Conservation (phyloP, 192 early-diverging fungal species). For the Mortierella alpina region DNA sequence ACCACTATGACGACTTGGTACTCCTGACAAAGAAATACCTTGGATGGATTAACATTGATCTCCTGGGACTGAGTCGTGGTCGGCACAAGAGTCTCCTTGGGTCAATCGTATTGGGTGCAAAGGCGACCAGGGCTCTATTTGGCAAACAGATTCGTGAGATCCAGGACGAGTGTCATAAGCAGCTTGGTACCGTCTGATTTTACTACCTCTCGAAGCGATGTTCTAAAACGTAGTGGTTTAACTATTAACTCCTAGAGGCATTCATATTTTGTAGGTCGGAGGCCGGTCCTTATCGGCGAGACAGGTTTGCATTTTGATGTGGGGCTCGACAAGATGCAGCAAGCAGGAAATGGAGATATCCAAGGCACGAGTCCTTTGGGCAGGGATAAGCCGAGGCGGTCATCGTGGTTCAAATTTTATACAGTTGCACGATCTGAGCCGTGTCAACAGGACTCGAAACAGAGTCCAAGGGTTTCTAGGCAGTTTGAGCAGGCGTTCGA, state of each 20-base stretch:
- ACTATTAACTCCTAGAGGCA: neutral
- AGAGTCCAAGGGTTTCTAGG: conserved; percentile 7
- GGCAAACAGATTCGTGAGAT: conserved; percentile 32
- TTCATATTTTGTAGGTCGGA: conserved; percentile 12
- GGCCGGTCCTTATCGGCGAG: conserved; percentile 42
- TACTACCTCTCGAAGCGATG: neutral
- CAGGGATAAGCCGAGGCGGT: neutral
- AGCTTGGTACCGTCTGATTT: conserved; percentile 24
- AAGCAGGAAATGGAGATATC: conserved; percentile 7
- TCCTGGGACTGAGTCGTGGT: conserved; percentile 62
- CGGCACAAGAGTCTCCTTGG: conserved; percentile 55
- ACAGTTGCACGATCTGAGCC: neutral
- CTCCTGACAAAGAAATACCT: conserved; percentile 59
- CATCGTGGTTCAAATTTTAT: neutral
- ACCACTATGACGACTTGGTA: conserved; percentile 69
- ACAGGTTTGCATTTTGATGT: conserved; percentile 50
- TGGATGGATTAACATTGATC: conserved; percentile 66
- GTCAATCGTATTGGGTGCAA: conserved; percentile 31
- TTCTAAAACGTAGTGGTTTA: too few species aligned
- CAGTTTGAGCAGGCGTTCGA: conserved; percentile 58
- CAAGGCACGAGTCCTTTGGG: neutral
- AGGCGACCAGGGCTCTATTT: conserved; percentile 28
- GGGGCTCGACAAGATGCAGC: conserved; percentile 17
- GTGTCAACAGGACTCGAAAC: neutral
- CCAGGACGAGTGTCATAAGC: conserved; percentile 35